Percentiles rank a stretch among this genome's conserved stretches.
phyloP scores from a whole-genome alignment of 2,329 filamentous ascomycete species.

The Alternaria arborescens region DNA sequence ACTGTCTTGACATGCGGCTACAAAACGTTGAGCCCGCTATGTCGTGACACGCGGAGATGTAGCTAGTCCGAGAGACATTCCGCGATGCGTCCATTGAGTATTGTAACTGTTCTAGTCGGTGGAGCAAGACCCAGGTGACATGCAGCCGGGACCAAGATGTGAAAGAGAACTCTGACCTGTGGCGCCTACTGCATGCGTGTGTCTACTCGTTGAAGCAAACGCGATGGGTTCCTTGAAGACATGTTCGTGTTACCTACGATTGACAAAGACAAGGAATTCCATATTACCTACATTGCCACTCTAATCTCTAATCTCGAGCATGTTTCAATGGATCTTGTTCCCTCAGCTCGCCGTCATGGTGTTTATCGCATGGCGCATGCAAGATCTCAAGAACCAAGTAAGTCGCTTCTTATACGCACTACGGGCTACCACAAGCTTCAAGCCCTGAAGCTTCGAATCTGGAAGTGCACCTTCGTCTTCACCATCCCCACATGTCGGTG shows the following conservation, averaged over 20 bases:
- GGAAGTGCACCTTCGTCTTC: slow-evolving; percentile 3
- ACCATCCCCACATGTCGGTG: slow-evolving; percentile 2
- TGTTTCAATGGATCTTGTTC: too few relatives aligned
- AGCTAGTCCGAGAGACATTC: slow-evolving; percentile 4
- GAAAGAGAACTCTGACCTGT: not conserved
- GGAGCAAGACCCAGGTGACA: not conserved
- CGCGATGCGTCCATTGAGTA: not conserved
- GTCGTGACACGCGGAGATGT: not conserved
- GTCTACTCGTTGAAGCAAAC: not conserved
- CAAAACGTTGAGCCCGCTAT: slow-evolving; percentile 24
- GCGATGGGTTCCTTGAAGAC: not conserved
- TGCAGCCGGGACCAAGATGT: not conserved
- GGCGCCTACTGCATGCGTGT: not conserved
- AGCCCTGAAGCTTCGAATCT: slow-evolving; percentile 8
- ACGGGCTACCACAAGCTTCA: slow-evolving; percentile 15
- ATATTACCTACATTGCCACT: not conserved
- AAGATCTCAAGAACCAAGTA: not conserved
- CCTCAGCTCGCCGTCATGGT: too few relatives aligned
- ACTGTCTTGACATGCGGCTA: slow-evolving; percentile 17
- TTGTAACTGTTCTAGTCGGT: not conserved
- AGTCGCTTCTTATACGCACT: not conserved
- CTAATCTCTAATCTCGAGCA: too few relatives aligned
- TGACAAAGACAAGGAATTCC: too few relatives aligned
- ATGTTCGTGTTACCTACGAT: too few relatives aligned
- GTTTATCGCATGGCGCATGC: not conserved